Conservation (phyloP, 306 rosid genomes). For the Trifolium pratense region DNA sequence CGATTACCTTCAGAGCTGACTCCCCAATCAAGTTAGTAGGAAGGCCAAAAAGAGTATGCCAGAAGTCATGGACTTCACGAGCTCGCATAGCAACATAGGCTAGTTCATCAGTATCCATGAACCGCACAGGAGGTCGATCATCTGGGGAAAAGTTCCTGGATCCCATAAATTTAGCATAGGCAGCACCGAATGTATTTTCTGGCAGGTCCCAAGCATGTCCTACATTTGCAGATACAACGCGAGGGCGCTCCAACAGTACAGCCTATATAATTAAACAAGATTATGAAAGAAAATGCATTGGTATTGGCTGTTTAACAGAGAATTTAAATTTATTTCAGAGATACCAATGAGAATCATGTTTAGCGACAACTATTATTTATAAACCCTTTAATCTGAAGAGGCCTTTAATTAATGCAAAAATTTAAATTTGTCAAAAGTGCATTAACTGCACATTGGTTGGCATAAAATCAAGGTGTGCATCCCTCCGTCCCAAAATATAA, state of each 20-base stretch:
- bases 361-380: too few species aligned
- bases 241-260: slow-evolving; percentile 70
- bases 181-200: slow-evolving; percentile 80
- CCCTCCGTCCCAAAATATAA: too few species aligned
- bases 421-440: too few species aligned
- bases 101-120: slow-evolving; percentile 84
- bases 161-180: slow-evolving; percentile 96
- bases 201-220: slow-evolving; percentile 91
- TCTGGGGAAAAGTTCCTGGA: slow-evolving; percentile 93
- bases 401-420: too few species aligned
- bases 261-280: slow-evolving; percentile 52
- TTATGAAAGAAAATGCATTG: slow-evolving; percentile 31
- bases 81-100: slow-evolving; percentile 88
- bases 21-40: slow-evolving; percentile 93
- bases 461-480: not conserved
- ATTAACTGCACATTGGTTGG: slow-evolving; percentile 2
- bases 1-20: slow-evolving; percentile 84
- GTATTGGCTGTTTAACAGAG: not conserved
- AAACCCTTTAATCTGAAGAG: too few species aligned
- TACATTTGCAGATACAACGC: slow-evolving; percentile 69
- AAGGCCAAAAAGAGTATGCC: slow-evolving; percentile 89
- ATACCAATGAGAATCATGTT: not conserved
- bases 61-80: slow-evolving; percentile 94
- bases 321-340: not conserved
- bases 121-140: slow-evolving; percentile 90